Percentiles rank a stretch among this genome's conserved stretches.
These are phyloP conservation scores for Gossypium schwendimanii DNA, from an alignment of 441 rosid species.

Conservation along the genomic window DNA sequence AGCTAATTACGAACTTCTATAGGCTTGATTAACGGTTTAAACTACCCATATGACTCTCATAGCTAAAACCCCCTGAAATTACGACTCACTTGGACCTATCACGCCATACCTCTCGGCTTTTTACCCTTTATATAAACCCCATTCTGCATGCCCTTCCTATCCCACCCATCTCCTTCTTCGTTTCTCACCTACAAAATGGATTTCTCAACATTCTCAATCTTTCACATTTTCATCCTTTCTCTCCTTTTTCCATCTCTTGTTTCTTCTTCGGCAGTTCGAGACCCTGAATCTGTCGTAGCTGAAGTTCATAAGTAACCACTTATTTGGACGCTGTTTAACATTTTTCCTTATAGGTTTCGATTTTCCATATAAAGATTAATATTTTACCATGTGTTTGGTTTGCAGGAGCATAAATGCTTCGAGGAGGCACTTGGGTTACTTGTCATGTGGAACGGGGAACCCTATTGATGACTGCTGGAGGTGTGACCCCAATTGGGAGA, in stretches of 20 bases:
- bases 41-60: conserved; percentile 16
- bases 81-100: conserved; percentile 43
- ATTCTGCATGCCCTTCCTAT: not conserved
- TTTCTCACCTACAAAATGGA: not conserved
- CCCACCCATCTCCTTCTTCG: not conserved
- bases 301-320: conserved; percentile 25
- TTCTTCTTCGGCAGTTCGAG: conserved; percentile 16
- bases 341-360: not conserved
- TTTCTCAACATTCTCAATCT: conserved; percentile 20
- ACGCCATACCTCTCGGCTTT: conserved; percentile 59
- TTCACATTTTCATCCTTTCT: conserved; percentile 11
- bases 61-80: conserved; percentile 34
- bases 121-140: conserved; percentile 28
- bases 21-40: conserved; percentile 34
- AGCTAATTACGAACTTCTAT: not conserved
- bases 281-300: conserved; percentile 24
- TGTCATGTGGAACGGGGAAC: conserved; percentile 41
- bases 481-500: conserved; percentile 45
- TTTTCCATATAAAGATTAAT: not conserved
- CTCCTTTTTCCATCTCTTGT: conserved; percentile 22
- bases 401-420: conserved; percentile 41
- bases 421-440: conserved; percentile 37
- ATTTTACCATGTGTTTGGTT: not conserved
- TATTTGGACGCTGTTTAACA: not conserved
- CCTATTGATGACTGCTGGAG: conserved; percentile 69